phyloP scores from a whole-genome alignment of 2,329 filamentous ascomycete species.

The Epichloe sibirici region DNA sequence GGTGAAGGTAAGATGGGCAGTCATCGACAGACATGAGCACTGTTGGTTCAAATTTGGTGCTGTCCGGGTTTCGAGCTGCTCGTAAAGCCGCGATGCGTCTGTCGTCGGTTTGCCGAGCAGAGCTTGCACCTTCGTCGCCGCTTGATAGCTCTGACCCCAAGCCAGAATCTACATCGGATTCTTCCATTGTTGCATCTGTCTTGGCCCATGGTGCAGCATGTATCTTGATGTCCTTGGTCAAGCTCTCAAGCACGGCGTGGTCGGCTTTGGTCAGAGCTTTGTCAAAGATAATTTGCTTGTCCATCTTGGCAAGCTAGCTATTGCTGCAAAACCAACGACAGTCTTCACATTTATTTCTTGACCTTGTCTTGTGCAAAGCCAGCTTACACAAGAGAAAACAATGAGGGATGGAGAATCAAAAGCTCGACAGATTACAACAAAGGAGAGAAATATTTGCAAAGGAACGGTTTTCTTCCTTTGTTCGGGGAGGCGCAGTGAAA shows the following conservation, averaged over 20 bases:
- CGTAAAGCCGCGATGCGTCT: slow-evolving; percentile 22
- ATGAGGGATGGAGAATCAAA: not conserved
- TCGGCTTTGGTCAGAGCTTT: slow-evolving; percentile 29
- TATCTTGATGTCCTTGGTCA: slow-evolving; percentile 25
- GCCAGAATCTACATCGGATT: slow-evolving; percentile 6
- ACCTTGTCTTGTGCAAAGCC: not conserved
- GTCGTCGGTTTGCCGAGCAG: not conserved
- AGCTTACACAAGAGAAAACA: not conserved
- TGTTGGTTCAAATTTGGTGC: slow-evolving; percentile 31
- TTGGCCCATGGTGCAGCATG: not conserved
- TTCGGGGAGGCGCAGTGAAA: too few species aligned
- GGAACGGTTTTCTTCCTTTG: too few species aligned
- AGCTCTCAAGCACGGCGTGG: slow-evolving; percentile 25
- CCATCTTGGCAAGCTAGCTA: slow-evolving; percentile 8
- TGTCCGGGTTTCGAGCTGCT: slow-evolving; percentile 28
- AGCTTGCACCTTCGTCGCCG: slow-evolving; percentile 1
- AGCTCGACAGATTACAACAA: too few species aligned
- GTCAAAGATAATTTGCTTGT: slow-evolving; percentile 22
- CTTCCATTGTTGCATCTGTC: not conserved
- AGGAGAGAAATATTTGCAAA: too few species aligned
- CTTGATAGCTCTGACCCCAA: slow-evolving; percentile 5
- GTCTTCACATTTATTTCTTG: too few species aligned
- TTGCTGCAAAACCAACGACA: not conserved
- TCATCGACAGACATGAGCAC: slow-evolving; percentile 32
- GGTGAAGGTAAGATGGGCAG: slow-evolving; percentile 22